phyloP scores from a whole-genome alignment of 805 yeast species.

The Metschnikowia lachancei region DNA sequence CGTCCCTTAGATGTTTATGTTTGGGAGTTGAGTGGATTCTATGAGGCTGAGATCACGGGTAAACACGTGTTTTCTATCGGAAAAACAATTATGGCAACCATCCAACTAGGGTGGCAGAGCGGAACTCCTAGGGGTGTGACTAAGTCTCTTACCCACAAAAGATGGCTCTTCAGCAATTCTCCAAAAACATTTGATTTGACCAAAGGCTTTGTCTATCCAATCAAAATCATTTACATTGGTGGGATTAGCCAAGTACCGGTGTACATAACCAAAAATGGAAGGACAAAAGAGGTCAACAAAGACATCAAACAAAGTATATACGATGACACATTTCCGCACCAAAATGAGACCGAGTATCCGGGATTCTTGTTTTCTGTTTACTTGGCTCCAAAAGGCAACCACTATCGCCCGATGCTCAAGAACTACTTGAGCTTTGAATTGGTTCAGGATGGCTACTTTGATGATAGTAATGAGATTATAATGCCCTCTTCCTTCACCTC shows the following conservation, averaged over 20 bases:
- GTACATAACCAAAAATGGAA: neutral
- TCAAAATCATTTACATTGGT: conserved; percentile 1
- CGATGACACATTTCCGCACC: neutral
- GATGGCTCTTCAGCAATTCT: neutral
- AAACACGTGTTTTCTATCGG: neutral
- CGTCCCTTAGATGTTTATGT: neutral
- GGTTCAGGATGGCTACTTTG: neutral
- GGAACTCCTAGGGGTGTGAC: neutral
- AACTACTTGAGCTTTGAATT: neutral
- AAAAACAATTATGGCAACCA: neutral
- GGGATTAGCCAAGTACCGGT: neutral
- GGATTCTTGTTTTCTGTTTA: neutral
- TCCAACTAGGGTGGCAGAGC: neutral
- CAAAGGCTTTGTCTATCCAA: neutral
- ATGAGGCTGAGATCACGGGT: neutral
- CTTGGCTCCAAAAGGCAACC: neutral
- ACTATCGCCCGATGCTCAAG: neutral
- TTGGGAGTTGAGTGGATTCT: conserved; percentile 1
- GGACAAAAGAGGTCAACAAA: neutral
- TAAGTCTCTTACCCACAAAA: neutral
- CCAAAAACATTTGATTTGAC: neutral
- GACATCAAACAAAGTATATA: neutral
- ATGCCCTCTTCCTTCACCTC: neutral
- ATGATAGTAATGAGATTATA: neutral
- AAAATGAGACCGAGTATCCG: neutral